Evolutionary conservation across 441 rosid species (phyloP).

Genomic region (Adansonia gregorii): DNA sequence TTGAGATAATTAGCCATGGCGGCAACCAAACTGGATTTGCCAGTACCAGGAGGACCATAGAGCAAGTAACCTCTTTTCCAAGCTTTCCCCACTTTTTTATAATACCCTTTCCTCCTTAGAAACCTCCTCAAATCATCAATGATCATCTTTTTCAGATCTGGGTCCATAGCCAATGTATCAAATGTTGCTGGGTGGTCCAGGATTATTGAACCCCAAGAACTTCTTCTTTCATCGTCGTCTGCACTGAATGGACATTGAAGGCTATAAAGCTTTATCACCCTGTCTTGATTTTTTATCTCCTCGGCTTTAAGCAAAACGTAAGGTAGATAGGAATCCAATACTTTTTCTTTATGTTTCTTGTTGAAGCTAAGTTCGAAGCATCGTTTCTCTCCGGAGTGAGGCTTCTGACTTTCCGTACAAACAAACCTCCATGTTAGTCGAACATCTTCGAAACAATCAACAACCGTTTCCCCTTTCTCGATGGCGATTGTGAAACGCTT

Average conservation of each 20-base stretch:
- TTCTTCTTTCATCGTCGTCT: not conserved
- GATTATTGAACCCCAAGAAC: conserved; percentile 13
- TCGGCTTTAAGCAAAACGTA: conserved; percentile 29
- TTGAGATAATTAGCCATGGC: conserved; percentile 55
- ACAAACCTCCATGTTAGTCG: conserved; percentile 30
- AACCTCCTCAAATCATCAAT: conserved; percentile 44
- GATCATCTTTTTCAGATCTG: conserved; percentile 36
- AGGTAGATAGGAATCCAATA: conserved; percentile 31
- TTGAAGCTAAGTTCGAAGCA: conserved; percentile 37
- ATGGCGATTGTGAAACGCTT: conserved; percentile 27
- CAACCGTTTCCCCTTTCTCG: conserved; percentile 31
- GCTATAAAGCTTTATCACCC: conserved; percentile 29
- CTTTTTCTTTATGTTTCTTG: conserved; percentile 33
- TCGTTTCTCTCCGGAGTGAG: conserved; percentile 12
- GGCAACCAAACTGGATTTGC: conserved; percentile 52
- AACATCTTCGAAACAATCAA: conserved; percentile 27
- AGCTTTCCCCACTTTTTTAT: conserved; percentile 41
- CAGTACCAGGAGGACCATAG: conserved; percentile 42
- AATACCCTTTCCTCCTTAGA: conserved; percentile 40
- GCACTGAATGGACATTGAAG: conserved; percentile 13
- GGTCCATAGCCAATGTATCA: conserved; percentile 46
- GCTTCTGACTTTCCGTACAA: conserved; percentile 21
- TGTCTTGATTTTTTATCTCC: conserved; percentile 26
- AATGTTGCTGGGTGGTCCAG: conserved; percentile 44
- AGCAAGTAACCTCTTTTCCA: conserved; percentile 49